phyloP scores from a whole-genome alignment of 177 flowering plant species.

The Vitis hybrid region DNA sequence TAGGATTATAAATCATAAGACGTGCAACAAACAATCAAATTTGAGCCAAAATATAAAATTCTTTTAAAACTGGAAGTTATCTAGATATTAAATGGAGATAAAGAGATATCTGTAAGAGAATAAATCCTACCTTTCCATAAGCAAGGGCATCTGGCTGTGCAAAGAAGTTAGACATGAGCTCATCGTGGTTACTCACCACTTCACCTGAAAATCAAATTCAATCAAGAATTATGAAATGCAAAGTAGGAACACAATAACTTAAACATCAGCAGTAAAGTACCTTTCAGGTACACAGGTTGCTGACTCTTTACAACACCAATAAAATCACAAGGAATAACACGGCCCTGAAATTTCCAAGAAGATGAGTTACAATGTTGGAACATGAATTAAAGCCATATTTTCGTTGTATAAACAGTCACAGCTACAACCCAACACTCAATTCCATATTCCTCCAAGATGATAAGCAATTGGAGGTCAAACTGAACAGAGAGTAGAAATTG shows the following conservation, averaged over 20 bases:
- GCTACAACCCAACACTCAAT: too few relatives aligned
- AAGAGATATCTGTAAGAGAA: not conserved
- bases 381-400: too few relatives aligned
- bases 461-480: too few relatives aligned
- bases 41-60: too few relatives aligned
- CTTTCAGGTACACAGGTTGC: conserved; percentile 90
- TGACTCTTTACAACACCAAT: conserved; percentile 91
- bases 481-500: too few relatives aligned
- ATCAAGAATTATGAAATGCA: not conserved
- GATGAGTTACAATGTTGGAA: not conserved
- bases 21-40: too few relatives aligned
- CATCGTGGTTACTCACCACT: conserved; percentile 90
- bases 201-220: conserved; percentile 58
- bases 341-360: conserved; percentile 59
- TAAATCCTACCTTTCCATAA: conserved; percentile 78
- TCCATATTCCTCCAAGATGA: too few relatives aligned
- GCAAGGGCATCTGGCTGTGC: conserved; percentile 99
- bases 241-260: not conserved
- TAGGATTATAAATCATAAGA: too few relatives aligned
- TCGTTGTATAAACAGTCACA: too few relatives aligned
- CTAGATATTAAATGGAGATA: not conserved
- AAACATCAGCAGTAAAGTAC: conserved; percentile 29
- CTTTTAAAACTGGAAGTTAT: not conserved
- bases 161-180: conserved; percentile 98
- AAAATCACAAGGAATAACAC: conserved; percentile 96